phyloP scores from a whole-genome alignment of 148 eudicot species.

The Linanthus parryae region DNA sequence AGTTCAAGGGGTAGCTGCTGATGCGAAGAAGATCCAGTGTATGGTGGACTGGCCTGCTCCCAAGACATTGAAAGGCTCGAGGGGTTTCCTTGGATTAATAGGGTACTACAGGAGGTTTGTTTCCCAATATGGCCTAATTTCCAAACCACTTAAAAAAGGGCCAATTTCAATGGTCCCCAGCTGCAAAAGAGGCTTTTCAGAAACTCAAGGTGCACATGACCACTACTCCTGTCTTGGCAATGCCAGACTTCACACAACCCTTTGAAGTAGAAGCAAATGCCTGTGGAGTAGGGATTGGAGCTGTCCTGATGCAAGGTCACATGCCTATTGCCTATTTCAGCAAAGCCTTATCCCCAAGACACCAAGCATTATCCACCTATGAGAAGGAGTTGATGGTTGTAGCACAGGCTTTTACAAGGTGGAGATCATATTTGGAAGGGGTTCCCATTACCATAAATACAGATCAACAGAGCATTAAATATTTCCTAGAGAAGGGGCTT shows the following conservation, averaged over 20 bases:
- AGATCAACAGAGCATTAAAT: constrained; percentile 4
- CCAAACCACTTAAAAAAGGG: constrained; percentile 12
- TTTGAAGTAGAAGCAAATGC: constrained; percentile 12
- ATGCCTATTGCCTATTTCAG: constrained; percentile 1
- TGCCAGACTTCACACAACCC: constrained; percentile 9
- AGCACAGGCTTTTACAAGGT: neutral
- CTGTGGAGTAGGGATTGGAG: neutral
- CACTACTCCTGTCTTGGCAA: neutral
- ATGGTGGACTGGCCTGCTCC: constrained; percentile 12
- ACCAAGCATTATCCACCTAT: neutral
- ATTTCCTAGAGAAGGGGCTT: neutral
- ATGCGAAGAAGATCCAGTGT: constrained; percentile 5
- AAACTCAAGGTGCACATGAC: constrained; percentile 1
- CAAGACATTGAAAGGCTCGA: neutral
- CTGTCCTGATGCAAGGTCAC: constrained; percentile 5
- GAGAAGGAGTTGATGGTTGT: constrained; percentile 7
- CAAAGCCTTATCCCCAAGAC: neutral
- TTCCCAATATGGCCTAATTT: neutral
- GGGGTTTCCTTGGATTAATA: constrained; percentile 11
- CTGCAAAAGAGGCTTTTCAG: neutral
- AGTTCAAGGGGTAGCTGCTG: neutral
- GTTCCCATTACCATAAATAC: neutral
- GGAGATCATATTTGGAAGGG: neutral
- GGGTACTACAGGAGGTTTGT: neutral
- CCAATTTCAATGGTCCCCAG: constrained; percentile 1